phyloP scores from a whole-genome alignment of 1,139 yeast species.

The Sugiyamaella paludigena region DNA sequence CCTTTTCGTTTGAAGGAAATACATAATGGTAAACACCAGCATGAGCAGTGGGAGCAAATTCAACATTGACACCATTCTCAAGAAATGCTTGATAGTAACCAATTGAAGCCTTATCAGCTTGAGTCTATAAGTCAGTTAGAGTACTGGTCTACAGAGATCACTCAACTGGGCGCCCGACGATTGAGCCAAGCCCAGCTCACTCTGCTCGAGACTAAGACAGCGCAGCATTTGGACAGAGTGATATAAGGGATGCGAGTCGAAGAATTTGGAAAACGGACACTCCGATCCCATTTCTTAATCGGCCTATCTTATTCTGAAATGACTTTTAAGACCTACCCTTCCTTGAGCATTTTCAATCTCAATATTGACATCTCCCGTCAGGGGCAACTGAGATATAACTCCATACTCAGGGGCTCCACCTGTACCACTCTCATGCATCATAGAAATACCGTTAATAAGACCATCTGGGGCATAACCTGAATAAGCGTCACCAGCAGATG shows the following conservation, averaged over 20 bases:
- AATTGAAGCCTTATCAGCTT: conserved; percentile 12
- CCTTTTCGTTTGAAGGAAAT: conserved; percentile 8
- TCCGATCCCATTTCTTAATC: too few species aligned
- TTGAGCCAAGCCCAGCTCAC: too few species aligned
- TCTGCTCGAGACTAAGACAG: too few species aligned
- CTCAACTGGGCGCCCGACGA: too few species aligned
- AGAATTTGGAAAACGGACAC: too few species aligned
- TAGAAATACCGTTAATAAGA: conserved; percentile 38
- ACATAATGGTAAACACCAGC: conserved; percentile 15
- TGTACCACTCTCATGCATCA: conserved; percentile 46
- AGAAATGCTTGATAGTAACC: conserved; percentile 12
- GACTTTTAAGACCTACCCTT: conserved; percentile 2
- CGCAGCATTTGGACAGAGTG: too few species aligned
- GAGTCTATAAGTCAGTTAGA: conserved; percentile 2
- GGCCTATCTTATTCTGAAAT: too few species aligned
- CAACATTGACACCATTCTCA: conserved; percentile 13
- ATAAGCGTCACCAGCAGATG: conserved; percentile 35
- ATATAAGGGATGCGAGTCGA: too few species aligned
- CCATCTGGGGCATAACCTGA: conserved; percentile 42
- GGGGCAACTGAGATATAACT: conserved; percentile 14
- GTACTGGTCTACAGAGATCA: background rate
- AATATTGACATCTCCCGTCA: conserved; percentile 10
- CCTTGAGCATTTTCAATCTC: conserved; percentile 13
- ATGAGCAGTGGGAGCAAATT: conserved; percentile 14
- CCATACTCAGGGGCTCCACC: conserved; percentile 40